These are phyloP conservation scores for Guillardia theta DNA, from an alignment of 78 protist species.

Conservation along the genomic window DNA sequence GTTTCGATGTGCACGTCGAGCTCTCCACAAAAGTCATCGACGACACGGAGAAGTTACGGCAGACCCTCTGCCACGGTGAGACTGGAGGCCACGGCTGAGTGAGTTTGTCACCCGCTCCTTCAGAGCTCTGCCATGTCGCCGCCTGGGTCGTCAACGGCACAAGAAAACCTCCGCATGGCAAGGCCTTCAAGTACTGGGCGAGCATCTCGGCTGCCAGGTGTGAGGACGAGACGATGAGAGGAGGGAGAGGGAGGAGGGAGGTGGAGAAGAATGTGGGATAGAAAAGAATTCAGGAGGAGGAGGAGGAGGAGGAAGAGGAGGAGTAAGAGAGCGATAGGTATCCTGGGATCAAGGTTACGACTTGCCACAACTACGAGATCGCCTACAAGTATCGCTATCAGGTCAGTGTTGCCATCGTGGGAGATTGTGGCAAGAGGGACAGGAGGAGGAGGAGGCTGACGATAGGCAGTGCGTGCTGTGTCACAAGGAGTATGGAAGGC, in stretches of 20 bases:
- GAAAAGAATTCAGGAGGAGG: too few relatives aligned
- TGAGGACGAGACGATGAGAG: too few relatives aligned
- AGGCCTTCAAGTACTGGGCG: neutral
- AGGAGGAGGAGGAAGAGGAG: too few relatives aligned
- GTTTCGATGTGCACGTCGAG: neutral
- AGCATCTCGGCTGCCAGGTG: neutral
- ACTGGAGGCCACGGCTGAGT: too few relatives aligned
- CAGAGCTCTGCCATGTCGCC: slow-evolving; percentile 13
- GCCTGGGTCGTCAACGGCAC: slow-evolving; percentile 27
- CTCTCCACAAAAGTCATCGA: neutral
- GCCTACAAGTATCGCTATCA: slow-evolving; percentile 4
- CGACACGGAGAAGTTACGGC: neutral
- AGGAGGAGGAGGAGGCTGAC: neutral
- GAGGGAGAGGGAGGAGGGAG: too few relatives aligned
- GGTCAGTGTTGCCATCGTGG: neutral
- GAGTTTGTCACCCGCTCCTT: neutral
- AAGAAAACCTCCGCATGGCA: neutral
- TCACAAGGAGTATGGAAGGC: neutral
- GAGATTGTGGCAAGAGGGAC: neutral
- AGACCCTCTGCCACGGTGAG: neutral
- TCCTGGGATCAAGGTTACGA: neutral
- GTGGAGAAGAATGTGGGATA: too few relatives aligned
- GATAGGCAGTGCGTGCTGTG: neutral
- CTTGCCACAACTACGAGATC: slow-evolving; percentile 23
- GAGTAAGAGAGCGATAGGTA: too few relatives aligned